Evolutionary conservation across 2,329 filamentous ascomycete genomes (phyloP), one percentile per base, ranked within the genome.

Genomic region (Aureobasidium sp.): DNA sequence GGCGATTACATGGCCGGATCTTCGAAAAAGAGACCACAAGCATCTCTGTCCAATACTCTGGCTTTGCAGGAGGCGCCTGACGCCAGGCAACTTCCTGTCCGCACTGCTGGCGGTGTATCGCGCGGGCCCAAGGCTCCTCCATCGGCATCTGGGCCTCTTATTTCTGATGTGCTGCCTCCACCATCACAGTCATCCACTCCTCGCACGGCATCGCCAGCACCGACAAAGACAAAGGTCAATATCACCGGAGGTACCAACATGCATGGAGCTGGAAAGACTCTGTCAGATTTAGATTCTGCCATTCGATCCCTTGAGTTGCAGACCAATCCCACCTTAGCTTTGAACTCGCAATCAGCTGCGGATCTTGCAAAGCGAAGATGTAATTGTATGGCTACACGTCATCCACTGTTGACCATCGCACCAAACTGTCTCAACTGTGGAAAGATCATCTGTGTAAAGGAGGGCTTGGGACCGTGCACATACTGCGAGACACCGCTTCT

Each of bases 371-470:
- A 85, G 56, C 83, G 88, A 7, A 86, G 85, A 62, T 99, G 94
- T 75, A 89, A 89, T 68, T 99, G 94, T 73, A 91, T 95, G 70
- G 94, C 90, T 0, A 86, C 89, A 0, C 84, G 90, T 1, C 94
- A 99, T 73, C 90, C 93, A 0, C 82, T 97, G 2, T 87, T 97
- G 48, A 85, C 85, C n/a, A 91, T 93, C 0, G 91, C 92, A 0
- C 94, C 94, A 0, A 99, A 97, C 72, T 99, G 94, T 72, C 78
- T 95, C 17, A 87, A 83, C 48, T 99, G 94, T 69, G 94, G 94
- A 63, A 97, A 97, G 73, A 91, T 99, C 13, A 87, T 97, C 61
- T 99, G 94, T 73, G 85, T 96, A 27, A 92, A 94, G 70, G 92
- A 99, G 75, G 94, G 94, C 0, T 80, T 97, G 0, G 93, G 93